phyloP scores from a whole-genome alignment of 352 stramenopile species.

The Pythium coloratum region DNA sequence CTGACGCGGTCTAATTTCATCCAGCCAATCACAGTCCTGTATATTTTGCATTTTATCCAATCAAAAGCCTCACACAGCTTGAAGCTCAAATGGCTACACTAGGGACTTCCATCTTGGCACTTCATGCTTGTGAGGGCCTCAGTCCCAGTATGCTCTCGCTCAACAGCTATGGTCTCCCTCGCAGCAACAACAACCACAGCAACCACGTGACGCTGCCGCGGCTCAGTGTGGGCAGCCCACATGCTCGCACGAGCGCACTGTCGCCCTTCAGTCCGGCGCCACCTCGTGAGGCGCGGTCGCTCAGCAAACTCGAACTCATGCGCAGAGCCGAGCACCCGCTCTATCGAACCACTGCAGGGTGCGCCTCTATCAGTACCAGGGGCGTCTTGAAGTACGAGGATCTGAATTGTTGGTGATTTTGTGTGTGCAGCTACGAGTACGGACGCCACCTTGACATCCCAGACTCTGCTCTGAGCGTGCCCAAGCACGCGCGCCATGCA shows the following conservation, averaged over 20 bases:
- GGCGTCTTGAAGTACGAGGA: too few relatives aligned
- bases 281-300: slow-evolving; percentile 37
- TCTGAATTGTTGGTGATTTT: background rate
- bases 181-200: slow-evolving; percentile 16
- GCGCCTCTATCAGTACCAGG: background rate
- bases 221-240: slow-evolving; percentile 31
- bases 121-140: background rate
- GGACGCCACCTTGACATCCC: slow-evolving; percentile 55
- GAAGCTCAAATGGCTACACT: background rate
- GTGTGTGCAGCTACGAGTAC: slow-evolving; percentile 51
- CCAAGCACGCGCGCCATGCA: slow-evolving; percentile 43
- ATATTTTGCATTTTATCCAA: slow-evolving; percentile 5
- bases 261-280: slow-evolving; percentile 27
- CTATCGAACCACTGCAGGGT: slow-evolving; percentile 59
- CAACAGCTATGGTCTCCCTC: slow-evolving; percentile 48
- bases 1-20: slow-evolving; percentile 1
- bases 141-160: slow-evolving; percentile 28
- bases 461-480: slow-evolving; percentile 49
- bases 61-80: background rate
- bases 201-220: slow-evolving; percentile 38
- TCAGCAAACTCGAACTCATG: slow-evolving; percentile 55
- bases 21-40: slow-evolving; percentile 4
- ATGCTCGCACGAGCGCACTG: slow-evolving; percentile 14
- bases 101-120: background rate
- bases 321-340: slow-evolving; percentile 41